These are phyloP conservation scores for Oryza glaberrima DNA, from an alignment of 176 grass and related monocot genomes.

Conservation along the genomic window DNA sequence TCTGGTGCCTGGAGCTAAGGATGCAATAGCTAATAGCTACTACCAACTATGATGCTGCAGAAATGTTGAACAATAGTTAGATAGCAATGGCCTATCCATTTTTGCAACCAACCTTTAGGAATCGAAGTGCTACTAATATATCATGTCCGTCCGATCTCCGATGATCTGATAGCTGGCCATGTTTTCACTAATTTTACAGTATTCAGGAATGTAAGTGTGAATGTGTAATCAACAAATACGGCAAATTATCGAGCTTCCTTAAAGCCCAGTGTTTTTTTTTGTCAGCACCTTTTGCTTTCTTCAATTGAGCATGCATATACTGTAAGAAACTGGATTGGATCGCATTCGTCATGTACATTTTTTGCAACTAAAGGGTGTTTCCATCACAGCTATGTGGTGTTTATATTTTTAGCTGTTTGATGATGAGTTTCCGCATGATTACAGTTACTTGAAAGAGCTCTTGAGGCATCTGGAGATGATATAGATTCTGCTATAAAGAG, in stretches of 20 bases:
- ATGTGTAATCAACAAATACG: neutral
- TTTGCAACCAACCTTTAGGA: neutral
- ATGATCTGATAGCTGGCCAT: neutral
- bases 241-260: conserved; percentile 1
- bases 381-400: neutral
- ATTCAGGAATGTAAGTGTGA: neutral
- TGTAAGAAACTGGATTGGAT: no score
- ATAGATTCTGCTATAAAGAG: conserved; percentile 78
- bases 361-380: no score
- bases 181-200: neutral
- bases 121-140: neutral
- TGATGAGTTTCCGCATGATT: conserved; percentile 41
- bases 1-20: neutral
- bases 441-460: conserved; percentile 80
- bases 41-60: neutral
- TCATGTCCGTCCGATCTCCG: neutral
- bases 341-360: no score
- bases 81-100: neutral
- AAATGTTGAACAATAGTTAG: neutral
- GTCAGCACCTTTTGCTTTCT: neutral
- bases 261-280: neutral
- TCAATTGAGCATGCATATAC: no score
- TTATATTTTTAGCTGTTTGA: neutral
- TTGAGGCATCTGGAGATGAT: conserved; percentile 82
- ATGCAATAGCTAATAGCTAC: neutral